phyloP scores from a whole-genome alignment of 225 moss, liverwort and hornwort genomes.

The Bryoerythrophyllum caledonicum region DNA sequence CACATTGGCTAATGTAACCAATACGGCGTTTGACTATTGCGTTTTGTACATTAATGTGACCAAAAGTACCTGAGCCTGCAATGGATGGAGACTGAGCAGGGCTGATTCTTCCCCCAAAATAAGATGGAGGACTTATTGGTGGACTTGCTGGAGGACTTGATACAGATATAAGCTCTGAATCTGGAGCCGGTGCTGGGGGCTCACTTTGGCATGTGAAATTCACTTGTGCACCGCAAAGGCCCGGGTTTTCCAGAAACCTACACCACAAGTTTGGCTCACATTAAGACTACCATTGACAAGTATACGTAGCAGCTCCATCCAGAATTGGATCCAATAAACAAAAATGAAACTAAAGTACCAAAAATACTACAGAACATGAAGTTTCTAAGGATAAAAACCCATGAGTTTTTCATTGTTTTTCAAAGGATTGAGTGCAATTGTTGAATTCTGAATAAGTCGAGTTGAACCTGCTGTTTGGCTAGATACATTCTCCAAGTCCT shows the following conservation, averaged over 20 bases:
- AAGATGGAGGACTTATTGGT: slow-evolving; percentile 12
- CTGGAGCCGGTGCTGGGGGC: slow-evolving; percentile 28
- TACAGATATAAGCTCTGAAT: neutral
- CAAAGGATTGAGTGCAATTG: too few species aligned
- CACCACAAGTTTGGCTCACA: slow-evolving; percentile 4
- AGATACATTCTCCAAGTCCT: neutral
- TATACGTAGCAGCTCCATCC: too few species aligned
- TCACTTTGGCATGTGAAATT: slow-evolving; percentile 37
- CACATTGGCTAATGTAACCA: too few species aligned
- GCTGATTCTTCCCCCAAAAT: slow-evolving; percentile 21
- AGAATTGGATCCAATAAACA: too few species aligned
- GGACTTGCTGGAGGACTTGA: slow-evolving; percentile 6
- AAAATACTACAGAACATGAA: too few species aligned
- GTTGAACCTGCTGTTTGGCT: too few species aligned
- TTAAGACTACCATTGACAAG: too few species aligned
- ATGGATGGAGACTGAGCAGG: slow-evolving; percentile 30
- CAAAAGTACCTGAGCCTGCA: slow-evolving; percentile 30
- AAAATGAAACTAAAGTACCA: too few species aligned
- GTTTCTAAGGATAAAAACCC: too few species aligned
- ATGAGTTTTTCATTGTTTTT: too few species aligned
- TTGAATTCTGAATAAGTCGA: too few species aligned
- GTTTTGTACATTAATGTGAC: neutral
- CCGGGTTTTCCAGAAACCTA: slow-evolving; percentile 62
- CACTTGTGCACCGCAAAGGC: slow-evolving; percentile 66
- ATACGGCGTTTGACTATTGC: too few species aligned